phyloP scores from a whole-genome alignment of 306 rosid genomes.

The Alnus rubra region DNA sequence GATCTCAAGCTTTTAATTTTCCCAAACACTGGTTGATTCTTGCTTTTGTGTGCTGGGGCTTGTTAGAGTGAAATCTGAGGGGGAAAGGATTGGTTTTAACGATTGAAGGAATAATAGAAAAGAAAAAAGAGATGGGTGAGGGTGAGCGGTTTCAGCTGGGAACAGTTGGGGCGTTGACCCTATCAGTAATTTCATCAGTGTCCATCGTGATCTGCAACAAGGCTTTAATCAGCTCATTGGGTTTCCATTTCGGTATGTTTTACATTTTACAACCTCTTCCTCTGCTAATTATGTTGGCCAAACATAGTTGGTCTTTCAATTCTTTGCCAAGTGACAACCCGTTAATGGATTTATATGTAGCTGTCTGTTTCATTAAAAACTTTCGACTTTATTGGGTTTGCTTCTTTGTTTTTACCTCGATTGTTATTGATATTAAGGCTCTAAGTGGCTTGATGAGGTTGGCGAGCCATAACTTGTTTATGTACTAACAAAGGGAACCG shows the following conservation, averaged over 20 bases:
- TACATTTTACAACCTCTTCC: neutral
- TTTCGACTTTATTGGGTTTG: neutral
- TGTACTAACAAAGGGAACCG: neutral
- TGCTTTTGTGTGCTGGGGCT: neutral
- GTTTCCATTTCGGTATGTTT: constrained; percentile 70
- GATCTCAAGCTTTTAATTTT: constrained; percentile 27
- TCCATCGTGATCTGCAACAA: constrained; percentile 88
- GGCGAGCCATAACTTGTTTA: neutral
- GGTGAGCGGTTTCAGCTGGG: constrained; percentile 72
- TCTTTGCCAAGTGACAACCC: constrained; percentile 3
- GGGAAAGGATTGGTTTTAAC: constrained; percentile 13
- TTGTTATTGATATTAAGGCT: constrained; percentile 1
- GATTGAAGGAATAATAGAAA: constrained; percentile 8
- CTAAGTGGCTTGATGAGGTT: neutral
- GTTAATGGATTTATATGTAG: neutral
- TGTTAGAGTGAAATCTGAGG: constrained; percentile 12
- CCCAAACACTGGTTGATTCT: neutral
- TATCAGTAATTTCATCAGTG: constrained; percentile 84
- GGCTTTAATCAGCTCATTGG: constrained; percentile 70
- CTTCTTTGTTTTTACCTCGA: neutral
- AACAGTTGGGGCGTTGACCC: constrained; percentile 73
- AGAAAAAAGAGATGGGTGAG: constrained; percentile 59
- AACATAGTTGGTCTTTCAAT: neutral
- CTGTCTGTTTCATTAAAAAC: neutral
- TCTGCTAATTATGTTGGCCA: neutral